Evolutionary conservation across 345 rosid species (phyloP), one percentile per base, ranked within the genome.

Genomic region (Aethionema arabicum): DNA sequence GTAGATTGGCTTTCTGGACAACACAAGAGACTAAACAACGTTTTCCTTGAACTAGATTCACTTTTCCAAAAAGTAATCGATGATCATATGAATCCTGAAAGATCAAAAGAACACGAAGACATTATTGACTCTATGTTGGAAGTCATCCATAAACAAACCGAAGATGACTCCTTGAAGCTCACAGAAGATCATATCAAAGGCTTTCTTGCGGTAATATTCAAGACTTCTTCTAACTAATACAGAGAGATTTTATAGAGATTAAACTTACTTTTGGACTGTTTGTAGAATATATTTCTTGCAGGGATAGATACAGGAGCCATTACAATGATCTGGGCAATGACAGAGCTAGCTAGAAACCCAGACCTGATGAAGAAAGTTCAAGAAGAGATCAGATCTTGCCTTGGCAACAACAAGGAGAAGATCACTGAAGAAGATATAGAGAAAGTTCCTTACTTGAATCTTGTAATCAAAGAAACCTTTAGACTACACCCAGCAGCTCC

Each of bases 401-500:
- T 76, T 39, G 77, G 82, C 27, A 6, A 49, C 45, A 14, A 70
- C 1, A 63, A 47, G 7, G 62, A 53, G 16, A 54, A 2, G 16
- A 78, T 79, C 7, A 70, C 70, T 0, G 77, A 66, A 53, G 56
- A 53, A 7, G 84, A 77, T 42, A 5, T 78, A 0, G 60, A 58
- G 2, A 56, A 78, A n/a, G 78, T 78, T 60, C 56, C 66, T 11
- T 83, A 70, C 63, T 63, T 77, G 3, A 77, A 78, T 27, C 9
- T 76, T 51, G 64, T 79, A 1, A 64, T 82, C 33, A 83, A 83
- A 30, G 89, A 83, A 72, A 80, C 85, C 7, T 51, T 81, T 27
- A 74, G 92, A 56, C 43, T 85, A 66, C 86, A 79, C 10, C 92
- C 81, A 47, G 74, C 78, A 6, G 81, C 16, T 2, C 79, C 87